phyloP scores from a whole-genome alignment of 2,329 filamentous ascomycete genomes.

The Dissoconium aciculare region DNA sequence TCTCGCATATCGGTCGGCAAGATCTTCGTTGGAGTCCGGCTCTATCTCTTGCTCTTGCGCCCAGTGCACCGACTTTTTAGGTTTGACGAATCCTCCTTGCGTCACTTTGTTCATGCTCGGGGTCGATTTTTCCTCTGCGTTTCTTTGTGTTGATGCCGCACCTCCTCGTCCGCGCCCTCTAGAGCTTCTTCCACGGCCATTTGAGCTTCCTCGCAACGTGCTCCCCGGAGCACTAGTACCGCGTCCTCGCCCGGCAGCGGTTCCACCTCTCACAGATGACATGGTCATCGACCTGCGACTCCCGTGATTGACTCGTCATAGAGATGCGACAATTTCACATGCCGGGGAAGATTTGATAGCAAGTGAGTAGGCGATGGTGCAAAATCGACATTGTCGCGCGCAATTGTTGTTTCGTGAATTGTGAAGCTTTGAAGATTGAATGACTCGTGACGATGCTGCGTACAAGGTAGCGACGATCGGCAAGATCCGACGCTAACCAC shows the following conservation, averaged over 20 bases:
- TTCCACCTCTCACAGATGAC: background rate
- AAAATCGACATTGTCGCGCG: too few relatives aligned
- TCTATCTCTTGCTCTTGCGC: background rate
- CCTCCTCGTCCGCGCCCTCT: background rate
- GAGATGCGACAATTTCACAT: too few relatives aligned
- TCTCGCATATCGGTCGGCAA: background rate
- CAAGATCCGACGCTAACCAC: too few relatives aligned
- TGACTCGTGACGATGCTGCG: too few relatives aligned
- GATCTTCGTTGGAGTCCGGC: background rate
- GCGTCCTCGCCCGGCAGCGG: background rate
- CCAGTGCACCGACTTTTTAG: background rate
- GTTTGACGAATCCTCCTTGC: background rate
- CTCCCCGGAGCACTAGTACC: background rate
- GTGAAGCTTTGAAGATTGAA: too few relatives aligned
- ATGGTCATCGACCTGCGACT: conserved; percentile 1
- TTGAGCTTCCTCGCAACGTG: background rate
- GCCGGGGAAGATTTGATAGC: too few relatives aligned
- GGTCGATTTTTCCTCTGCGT: background rate
- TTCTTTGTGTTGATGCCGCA: background rate
- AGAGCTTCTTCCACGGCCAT: background rate
- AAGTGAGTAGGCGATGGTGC: too few relatives aligned
- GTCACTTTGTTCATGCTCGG: background rate
- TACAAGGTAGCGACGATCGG: too few relatives aligned
- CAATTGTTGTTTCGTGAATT: too few relatives aligned
- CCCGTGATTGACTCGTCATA: too few relatives aligned